Evolutionary conservation across 192 early-diverging fungal species (phyloP), one percentile per base, ranked within the genome.

Genomic region (Lunasporangiospora selenospora): DNA sequence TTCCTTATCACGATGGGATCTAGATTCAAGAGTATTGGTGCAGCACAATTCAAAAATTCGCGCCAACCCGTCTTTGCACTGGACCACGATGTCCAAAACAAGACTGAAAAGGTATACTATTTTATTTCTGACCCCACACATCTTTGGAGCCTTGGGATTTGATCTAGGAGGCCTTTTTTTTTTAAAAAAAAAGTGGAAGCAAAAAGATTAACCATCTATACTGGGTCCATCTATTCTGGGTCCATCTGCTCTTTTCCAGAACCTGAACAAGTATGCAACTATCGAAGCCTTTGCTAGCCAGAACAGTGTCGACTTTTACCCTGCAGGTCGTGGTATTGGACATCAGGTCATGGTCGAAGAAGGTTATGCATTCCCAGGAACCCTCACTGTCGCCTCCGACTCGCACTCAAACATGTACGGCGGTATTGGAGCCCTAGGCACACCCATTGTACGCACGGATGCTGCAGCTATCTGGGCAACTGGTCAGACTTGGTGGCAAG

Each of bases 351-450:
- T 99, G 80, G 89, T 98, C 32, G 97, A 99, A 76, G 94, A 98
- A 76, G 97, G 96, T 24, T 97, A 97, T 61, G 94, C 95, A 3
- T 95, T 95, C 75, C 97, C 97, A 2, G 79, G 87, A 49, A 90
- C 95, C 10, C 86, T 99, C 80, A 93, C 93, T 21, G 96, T 99
- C 4, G 97, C 95, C 2, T 96, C 94, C 2, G 97, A 99, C 77
- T 99, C 97, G 7, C 97, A 99, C 69, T 98, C 97, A 5, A 99
- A 99, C 81, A 99, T 98, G 94, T 99, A 99, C 77, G 97, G 97
- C 37, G 97, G 96, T 62, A 89, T 99, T 58, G 95, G 95, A 31
- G 86, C 88, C 45, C 80, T 99, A 48, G 97, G 97, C 36, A 98
- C 97, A 24, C 97, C 97, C 18, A 91, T 99, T 47, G 97, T 99